These are phyloP conservation scores for Moesziomyces globuligerus DNA, from an alignment of 1,284 basidiomycete genomes.

Conservation along the genomic window DNA sequence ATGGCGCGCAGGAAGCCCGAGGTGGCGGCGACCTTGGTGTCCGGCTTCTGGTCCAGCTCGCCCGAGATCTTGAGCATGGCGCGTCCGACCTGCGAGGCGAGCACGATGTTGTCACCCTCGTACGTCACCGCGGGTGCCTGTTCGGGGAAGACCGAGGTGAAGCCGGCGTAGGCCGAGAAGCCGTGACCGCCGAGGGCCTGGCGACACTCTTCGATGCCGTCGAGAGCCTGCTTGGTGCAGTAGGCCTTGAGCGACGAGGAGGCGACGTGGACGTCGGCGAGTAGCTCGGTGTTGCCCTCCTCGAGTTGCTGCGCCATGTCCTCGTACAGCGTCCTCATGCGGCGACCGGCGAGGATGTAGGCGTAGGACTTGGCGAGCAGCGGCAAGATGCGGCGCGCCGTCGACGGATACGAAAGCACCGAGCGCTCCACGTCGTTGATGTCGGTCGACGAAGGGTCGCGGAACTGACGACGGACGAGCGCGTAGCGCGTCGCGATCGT, in stretches of 20 bases:
- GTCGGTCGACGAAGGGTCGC: constrained; percentile 60
- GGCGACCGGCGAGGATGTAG: constrained; percentile 63
- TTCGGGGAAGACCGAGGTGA: constrained; percentile 58
- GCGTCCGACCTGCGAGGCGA: constrained; percentile 58
- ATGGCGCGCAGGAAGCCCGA: constrained; percentile 54
- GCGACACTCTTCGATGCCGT: constrained; percentile 68
- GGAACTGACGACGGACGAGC: constrained; percentile 76
- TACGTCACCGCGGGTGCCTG: constrained; percentile 65
- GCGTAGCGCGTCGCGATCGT: constrained; percentile 80
- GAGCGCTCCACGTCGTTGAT: constrained; percentile 68
- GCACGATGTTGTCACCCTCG: constrained; percentile 65
- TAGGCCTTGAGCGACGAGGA: constrained; percentile 67
- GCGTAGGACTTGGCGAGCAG: constrained; percentile 68
- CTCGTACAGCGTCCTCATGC: constrained; percentile 67
- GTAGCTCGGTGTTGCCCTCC: constrained; percentile 66
- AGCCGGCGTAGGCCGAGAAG: constrained; percentile 64
- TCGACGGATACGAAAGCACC: constrained; percentile 68
- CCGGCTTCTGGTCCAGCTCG: constrained; percentile 45
- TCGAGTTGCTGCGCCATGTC: constrained; percentile 63
- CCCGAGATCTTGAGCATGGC: constrained; percentile 60
- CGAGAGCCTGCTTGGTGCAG: constrained; percentile 66
- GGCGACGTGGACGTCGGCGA: constrained; percentile 67
- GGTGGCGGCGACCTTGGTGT: constrained; percentile 47
- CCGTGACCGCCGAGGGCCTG: constrained; percentile 68
- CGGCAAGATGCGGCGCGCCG: constrained; percentile 67